Evolutionary conservation across 768 basidiomycete genomes (phyloP).

Genomic region (Psilocybe azurescens): DNA sequence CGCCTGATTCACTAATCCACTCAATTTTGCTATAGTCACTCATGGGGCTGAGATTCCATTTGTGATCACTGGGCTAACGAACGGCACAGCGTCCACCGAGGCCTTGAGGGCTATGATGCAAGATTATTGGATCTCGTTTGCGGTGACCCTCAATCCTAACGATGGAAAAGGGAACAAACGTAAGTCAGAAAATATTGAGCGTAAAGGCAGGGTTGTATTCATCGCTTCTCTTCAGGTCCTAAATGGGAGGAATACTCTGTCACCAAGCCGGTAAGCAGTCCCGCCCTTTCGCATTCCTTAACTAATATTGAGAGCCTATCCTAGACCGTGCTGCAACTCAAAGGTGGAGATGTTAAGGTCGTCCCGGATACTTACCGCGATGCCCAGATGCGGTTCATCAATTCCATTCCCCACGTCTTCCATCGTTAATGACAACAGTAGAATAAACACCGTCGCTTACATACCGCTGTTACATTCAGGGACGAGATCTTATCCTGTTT

Average conservation of each 20-base stretch:
- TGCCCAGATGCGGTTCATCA: background rate
- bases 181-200: slow-evolving; percentile 13
- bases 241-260: background rate
- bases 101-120: slow-evolving; percentile 33
- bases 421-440: background rate
- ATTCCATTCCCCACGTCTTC: background rate
- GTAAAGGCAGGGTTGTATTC: too few relatives aligned
- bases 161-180: slow-evolving; percentile 34
- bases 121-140: slow-evolving; percentile 48
- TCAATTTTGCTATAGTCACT: slow-evolving; percentile 22
- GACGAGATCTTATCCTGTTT: too few relatives aligned
- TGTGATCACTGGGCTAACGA: slow-evolving; percentile 31
- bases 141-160: slow-evolving; percentile 37
- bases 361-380: background rate
- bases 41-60: slow-evolving; percentile 36
- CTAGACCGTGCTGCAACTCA: background rate
- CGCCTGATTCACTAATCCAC: background rate
- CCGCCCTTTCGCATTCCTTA: background rate
- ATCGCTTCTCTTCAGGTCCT: background rate
- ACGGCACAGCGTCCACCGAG: slow-evolving; percentile 19
- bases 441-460: background rate
- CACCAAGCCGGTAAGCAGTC: background rate
- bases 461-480: too few relatives aligned
- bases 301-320: background rate
- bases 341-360: background rate